phyloP scores from a whole-genome alignment of 306 rosid species.

The Medicago lupulina region DNA sequence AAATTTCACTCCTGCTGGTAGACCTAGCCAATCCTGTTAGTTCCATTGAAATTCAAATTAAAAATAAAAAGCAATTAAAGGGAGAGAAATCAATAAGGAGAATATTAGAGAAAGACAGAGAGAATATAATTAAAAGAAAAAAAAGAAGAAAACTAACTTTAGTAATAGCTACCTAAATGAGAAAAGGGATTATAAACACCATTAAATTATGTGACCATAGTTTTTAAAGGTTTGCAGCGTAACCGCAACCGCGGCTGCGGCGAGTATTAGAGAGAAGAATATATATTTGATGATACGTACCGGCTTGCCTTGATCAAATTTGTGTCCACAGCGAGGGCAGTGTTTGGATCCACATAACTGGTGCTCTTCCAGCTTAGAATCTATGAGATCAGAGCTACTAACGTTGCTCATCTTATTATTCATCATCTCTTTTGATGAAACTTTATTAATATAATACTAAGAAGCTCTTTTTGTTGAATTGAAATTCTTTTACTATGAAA shows the following conservation, averaged over 20 bases:
- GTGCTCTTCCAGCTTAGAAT: slow-evolving; percentile 96
- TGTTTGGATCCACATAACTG: slow-evolving; percentile 96
- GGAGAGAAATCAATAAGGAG: neutral
- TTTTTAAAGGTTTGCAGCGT: neutral
- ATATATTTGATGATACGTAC: slow-evolving; percentile 56
- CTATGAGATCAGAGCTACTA: slow-evolving; percentile 82
- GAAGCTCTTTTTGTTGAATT: slow-evolving; percentile 1
- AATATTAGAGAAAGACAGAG: neutral
- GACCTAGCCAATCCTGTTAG: slow-evolving; percentile 92
- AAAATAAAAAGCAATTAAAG: slow-evolving; percentile 22
- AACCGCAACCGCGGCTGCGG: neutral
- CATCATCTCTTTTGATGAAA: slow-evolving; percentile 10
- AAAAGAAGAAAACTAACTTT: slow-evolving; percentile 35
- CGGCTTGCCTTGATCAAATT: slow-evolving; percentile 77
- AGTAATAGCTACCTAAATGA: slow-evolving; percentile 6
- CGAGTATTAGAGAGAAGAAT: slow-evolving; percentile 12
- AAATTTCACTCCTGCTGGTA: slow-evolving; percentile 98
- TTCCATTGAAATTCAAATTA: slow-evolving; percentile 38
- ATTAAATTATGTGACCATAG: slow-evolving; percentile 23
- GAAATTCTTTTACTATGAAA: slow-evolving; percentile 18
- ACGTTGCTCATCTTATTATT: slow-evolving; percentile 62
- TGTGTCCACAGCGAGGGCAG: slow-evolving; percentile 94
- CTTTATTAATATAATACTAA: slow-evolving; percentile 7
- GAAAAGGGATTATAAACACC: slow-evolving; percentile 10
- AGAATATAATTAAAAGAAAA: slow-evolving; percentile 6